Evolutionary conservation across 257 asterid species (phyloP), one percentile per base, ranked within the genome.

Genomic region (Solanum paucissectum): DNA sequence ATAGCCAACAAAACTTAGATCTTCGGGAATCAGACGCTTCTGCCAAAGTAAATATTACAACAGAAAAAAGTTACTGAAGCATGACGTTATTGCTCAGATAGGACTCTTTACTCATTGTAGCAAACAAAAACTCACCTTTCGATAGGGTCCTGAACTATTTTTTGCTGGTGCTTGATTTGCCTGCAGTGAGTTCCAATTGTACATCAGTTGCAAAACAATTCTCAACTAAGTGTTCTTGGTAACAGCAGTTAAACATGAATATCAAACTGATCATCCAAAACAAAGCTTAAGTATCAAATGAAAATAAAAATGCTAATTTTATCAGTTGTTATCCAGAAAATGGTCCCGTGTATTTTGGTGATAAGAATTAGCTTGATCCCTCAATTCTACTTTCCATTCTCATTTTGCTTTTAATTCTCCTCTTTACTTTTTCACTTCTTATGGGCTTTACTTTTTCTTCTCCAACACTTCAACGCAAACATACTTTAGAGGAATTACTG

Each of bases 1-100:
- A 89, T 95, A 95, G 64, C 98, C 99, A 87, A 96, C 95, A 88
- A 96, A 96, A 88, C 94, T 92, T 91, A 94, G 90, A 88, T 95
- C 97, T 71, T 92, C 91, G 42, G 94, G 94, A 90, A 89, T 90
- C 86, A 91, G 89, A 38, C 90, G 93, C 89, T 91, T 86, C 98
- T 94, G 96, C 88, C 69, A 91, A 64, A 88, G 75, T 88, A 13
- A 87, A 52, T 85, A 36, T 49, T 84, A 52, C 12, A 73, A 42
- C 13, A 40, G 13, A 84, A 83, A 73, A 33, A 16, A 21, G 42
- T 23, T 34, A 83, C 64, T 83, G 20, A 42, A 86, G 71, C 44
- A 49, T 36, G 36, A 8, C 33, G 16, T 27, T 34, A n/a, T 12
- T 71, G 52, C 74, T 20, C 60, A 58, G 23, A 25, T 55, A 89